These are phyloP conservation scores for Thinopyrum elongatum DNA, from an alignment of 176 grass and related monocot genomes.

Conservation along the genomic window DNA sequence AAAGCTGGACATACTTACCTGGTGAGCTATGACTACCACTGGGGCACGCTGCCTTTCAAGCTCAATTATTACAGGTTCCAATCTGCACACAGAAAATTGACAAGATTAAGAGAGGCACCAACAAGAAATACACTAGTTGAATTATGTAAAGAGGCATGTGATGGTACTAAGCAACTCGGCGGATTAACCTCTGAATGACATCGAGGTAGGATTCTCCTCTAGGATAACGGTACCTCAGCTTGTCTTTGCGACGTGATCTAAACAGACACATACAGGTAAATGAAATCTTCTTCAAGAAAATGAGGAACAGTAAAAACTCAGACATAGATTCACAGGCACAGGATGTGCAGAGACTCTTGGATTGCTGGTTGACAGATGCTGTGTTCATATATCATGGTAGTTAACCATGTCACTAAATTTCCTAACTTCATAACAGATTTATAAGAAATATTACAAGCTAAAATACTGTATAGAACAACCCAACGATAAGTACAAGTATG, in stretches of 20 bases:
- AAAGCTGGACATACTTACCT: constrained; percentile 50
- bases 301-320: not conserved
- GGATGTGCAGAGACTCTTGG: not conserved
- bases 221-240: constrained; percentile 94
- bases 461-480: constrained; percentile 5
- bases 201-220: constrained; percentile 98
- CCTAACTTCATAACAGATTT: not conserved
- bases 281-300: constrained; percentile 4
- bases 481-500: not conserved
- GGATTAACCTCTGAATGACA: constrained; percentile 84
- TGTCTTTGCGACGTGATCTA: constrained; percentile 83
- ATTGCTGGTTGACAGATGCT: not conserved
- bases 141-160: constrained; percentile 14
- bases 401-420: not conserved
- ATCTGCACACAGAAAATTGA: constrained; percentile 45
- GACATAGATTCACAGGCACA: not conserved
- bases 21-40: constrained; percentile 99
- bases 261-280: not conserved
- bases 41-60: constrained; percentile 92
- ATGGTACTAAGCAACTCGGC: not conserved
- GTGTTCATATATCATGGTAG: not conserved
- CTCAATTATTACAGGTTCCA: constrained; percentile 97
- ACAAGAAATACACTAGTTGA: constrained; percentile 1
- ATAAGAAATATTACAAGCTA: not conserved
- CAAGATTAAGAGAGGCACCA: not conserved